phyloP scores from a whole-genome alignment of 495 filamentous ascomycete species.

The Hypomontagnella monticulosa region DNA sequence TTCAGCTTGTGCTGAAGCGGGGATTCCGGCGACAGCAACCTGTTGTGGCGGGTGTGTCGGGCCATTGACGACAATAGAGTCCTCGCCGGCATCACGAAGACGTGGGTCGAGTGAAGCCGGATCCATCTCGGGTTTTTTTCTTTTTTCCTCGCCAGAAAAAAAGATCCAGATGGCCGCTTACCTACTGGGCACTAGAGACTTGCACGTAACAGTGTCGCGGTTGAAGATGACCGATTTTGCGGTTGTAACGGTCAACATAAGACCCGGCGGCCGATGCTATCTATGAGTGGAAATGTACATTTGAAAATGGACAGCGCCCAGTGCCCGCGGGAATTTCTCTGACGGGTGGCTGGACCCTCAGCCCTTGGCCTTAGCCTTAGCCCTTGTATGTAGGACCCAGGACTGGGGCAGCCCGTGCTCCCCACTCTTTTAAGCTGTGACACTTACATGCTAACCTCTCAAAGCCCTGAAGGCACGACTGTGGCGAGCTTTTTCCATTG shows the following conservation, averaged over 20 bases:
- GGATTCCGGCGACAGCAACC: conserved; percentile 6
- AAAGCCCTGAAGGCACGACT: no score
- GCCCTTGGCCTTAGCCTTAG: no score
- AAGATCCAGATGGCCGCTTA: conserved; percentile 34
- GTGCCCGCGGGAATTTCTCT: conserved; percentile 20
- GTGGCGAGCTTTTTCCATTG: no score
- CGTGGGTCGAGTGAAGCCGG: conserved; percentile 42
- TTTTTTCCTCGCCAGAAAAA: conserved; percentile 23
- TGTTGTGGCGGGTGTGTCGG: conserved; percentile 13
- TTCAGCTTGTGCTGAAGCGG: conserved; percentile 4
- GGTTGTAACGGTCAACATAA: conserved; percentile 45
- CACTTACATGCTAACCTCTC: no score
- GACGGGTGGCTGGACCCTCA: conserved; percentile 19
- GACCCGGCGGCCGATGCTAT: conserved; percentile 39
- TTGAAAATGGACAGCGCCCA: conserved; percentile 14
- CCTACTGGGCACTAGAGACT: conserved; percentile 30
- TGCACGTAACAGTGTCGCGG: conserved; percentile 36
- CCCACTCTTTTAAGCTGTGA: conserved; percentile 2
- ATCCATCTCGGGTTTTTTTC: conserved; percentile 37
- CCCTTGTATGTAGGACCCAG: background rate
- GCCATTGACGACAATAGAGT: conserved; percentile 40
- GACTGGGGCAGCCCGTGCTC: conserved; percentile 11
- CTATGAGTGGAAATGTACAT: conserved; percentile 15
- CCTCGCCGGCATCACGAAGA: conserved; percentile 41
- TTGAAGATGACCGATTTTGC: conserved; percentile 36